These are phyloP conservation scores for Papilionanthe hybrid DNA, from an alignment of 116 monocot species.

Conservation along the genomic window DNA sequence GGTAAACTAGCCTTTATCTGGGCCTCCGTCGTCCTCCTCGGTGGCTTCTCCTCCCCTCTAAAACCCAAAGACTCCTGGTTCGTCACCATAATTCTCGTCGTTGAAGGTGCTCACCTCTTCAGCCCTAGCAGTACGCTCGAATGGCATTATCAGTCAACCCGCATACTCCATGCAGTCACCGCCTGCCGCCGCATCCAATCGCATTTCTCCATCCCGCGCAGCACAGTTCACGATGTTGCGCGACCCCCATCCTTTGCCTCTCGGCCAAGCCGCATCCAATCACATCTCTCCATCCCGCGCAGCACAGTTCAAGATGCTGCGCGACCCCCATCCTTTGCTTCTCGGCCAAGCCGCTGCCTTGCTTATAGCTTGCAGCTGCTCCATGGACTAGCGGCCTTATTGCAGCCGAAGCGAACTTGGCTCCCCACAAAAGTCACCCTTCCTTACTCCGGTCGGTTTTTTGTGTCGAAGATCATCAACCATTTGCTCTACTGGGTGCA, in stretches of 20 bases:
- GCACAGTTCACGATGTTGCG: neutral
- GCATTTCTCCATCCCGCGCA: constrained; percentile 8
- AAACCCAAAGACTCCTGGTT: constrained; percentile 33
- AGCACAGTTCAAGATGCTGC: too few relatives aligned
- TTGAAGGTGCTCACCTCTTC: constrained; percentile 31
- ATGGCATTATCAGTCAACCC: constrained; percentile 39
- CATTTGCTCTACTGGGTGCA: constrained; percentile 27
- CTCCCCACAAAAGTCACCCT: constrained; percentile 18
- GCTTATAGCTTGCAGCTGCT: neutral
- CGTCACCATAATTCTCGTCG: constrained; percentile 31
- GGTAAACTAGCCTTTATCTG: too few relatives aligned
- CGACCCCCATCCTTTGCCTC: too few relatives aligned
- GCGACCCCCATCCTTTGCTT: neutral
- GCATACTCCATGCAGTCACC: constrained; percentile 10
- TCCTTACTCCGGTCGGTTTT: constrained; percentile 25
- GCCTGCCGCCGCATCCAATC: constrained; percentile 10
- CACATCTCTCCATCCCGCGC: too few relatives aligned
- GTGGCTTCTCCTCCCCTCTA: constrained; percentile 26
- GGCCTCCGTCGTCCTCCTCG: too few relatives aligned
- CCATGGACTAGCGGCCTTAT: neutral
- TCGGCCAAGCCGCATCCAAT: too few relatives aligned
- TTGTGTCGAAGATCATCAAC: constrained; percentile 22
- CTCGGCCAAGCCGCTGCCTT: neutral
- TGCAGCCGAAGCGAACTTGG: constrained; percentile 16
- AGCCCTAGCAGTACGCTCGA: constrained; percentile 37